Evolutionary conservation across 2,329 filamentous ascomycete species (phyloP).

Genomic region (Coleophoma eucalyptorum): DNA sequence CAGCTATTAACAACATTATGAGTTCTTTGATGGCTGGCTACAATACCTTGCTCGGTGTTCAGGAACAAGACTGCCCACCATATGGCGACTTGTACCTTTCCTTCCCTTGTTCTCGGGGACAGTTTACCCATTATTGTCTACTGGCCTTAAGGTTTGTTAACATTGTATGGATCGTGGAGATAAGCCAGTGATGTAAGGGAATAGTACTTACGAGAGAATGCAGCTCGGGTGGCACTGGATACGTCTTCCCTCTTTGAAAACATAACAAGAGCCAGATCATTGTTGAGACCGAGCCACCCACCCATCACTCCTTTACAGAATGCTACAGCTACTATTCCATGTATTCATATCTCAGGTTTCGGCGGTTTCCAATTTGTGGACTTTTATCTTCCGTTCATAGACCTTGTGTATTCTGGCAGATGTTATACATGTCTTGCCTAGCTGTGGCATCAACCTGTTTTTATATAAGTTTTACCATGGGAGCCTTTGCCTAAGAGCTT

Average conservation of each 20-base stretch:
- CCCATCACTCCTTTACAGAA: neutral
- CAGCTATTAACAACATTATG: neutral
- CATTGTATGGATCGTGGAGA: no score
- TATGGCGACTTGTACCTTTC: neutral
- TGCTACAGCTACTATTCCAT: neutral
- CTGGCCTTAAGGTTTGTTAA: no score
- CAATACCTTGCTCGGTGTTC: neutral
- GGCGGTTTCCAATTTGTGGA: no score
- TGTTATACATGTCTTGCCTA: neutral
- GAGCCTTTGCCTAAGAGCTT: neutral
- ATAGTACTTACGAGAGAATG: no score
- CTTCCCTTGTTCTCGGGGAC: neutral
- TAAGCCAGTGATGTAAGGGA: no score
- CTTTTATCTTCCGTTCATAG: neutral
- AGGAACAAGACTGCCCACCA: neutral
- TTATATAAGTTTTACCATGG: neutral
- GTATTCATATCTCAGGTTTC: neutral
- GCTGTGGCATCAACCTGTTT: neutral
- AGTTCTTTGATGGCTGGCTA: neutral
- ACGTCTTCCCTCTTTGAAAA: no score
- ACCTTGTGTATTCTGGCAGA: neutral
- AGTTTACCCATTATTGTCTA: no score
- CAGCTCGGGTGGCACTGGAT: no score
- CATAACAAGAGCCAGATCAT: no score
- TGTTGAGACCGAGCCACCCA: neutral